Percentiles rank a stretch among this genome's conserved stretches.
Evolutionary conservation across 345 rosid genomes (phyloP).

Genomic region (Ceriops decandra): DNA sequence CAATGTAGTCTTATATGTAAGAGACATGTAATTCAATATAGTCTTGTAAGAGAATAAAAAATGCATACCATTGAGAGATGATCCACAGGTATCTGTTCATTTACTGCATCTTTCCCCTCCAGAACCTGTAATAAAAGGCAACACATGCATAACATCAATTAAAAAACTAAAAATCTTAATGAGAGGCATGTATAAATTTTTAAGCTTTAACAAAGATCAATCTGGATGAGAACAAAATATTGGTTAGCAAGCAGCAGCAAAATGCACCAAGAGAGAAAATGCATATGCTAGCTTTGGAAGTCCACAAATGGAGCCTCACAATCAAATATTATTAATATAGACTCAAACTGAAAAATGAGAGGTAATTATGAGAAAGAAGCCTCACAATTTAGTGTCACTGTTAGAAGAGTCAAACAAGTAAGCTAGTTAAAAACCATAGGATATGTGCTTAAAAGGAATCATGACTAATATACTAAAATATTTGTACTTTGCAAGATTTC

Average conservation of each 20-base stretch:
- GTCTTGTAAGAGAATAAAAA: background rate
- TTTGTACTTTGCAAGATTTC: too few species aligned
- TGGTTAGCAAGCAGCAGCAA: background rate
- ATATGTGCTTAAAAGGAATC: too few species aligned
- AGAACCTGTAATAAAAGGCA: conserved; percentile 52
- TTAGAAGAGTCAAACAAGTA: too few species aligned
- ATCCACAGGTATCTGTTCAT: conserved; percentile 50
- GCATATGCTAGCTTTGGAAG: background rate
- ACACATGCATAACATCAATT: conserved; percentile 7
- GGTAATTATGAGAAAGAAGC: conserved; percentile 10
- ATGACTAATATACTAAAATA: too few species aligned
- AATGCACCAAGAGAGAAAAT: background rate
- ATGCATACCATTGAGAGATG: conserved; percentile 61
- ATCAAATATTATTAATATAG: too few species aligned
- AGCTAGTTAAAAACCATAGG: too few species aligned
- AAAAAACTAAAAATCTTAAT: background rate
- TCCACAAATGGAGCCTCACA: conserved; percentile 1
- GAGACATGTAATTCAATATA: background rate
- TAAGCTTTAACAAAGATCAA: too few species aligned
- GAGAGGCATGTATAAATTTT: too few species aligned
- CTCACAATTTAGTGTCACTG: conserved; percentile 2
- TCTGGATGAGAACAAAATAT: background rate
- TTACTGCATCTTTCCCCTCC: conserved; percentile 43
- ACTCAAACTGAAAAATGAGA: conserved; percentile 2
- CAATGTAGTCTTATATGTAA: background rate